Conservation (phyloP, 2,329 filamentous ascomycete genomes). For the Xylariaceae sp. region DNA sequence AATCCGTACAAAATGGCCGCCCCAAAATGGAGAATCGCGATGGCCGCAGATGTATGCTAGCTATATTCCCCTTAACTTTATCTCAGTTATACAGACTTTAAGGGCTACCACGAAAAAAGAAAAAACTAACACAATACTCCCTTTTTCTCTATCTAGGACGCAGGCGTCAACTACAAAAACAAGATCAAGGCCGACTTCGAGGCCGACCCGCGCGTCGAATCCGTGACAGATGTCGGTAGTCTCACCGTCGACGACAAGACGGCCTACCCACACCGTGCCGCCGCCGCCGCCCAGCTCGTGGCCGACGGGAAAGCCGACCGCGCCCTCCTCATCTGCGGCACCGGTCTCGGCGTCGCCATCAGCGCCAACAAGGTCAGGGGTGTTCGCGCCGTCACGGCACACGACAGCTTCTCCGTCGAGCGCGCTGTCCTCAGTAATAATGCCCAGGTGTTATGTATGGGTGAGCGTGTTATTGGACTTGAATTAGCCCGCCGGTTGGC, state of each 20-base stretch:
- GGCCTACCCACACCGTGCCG: constrained; percentile 80
- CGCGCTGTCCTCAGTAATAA: constrained; percentile 82
- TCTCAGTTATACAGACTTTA: background rate
- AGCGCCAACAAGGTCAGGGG: constrained; percentile 88
- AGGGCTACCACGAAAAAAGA: background rate
- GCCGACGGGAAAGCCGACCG: constrained; percentile 72
- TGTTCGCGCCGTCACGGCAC: constrained; percentile 85
- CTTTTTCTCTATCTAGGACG: constrained; percentile 56
- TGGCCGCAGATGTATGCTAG: constrained; percentile 58
- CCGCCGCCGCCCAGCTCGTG: constrained; percentile 71
- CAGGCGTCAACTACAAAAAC: constrained; percentile 80
- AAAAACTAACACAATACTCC: background rate
- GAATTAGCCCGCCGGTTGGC: constrained; percentile 80
- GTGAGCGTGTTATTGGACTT: constrained; percentile 81
- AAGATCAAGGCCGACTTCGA: constrained; percentile 77
- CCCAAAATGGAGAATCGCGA: constrained; percentile 59
- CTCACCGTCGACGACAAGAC: constrained; percentile 72
- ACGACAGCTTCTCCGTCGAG: constrained; percentile 86
- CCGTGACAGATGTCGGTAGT: constrained; percentile 78
- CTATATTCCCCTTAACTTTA: background rate
- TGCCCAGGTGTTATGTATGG: constrained; percentile 86
- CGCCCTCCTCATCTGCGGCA: constrained; percentile 83
- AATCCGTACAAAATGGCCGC: constrained; percentile 46
- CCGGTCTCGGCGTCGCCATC: constrained; percentile 86
- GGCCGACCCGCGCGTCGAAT: constrained; percentile 68